Base-by-base conservation (phyloP, 2,329 filamentous ascomycete genomes). In the Chlorencoelia australis region DNA sequence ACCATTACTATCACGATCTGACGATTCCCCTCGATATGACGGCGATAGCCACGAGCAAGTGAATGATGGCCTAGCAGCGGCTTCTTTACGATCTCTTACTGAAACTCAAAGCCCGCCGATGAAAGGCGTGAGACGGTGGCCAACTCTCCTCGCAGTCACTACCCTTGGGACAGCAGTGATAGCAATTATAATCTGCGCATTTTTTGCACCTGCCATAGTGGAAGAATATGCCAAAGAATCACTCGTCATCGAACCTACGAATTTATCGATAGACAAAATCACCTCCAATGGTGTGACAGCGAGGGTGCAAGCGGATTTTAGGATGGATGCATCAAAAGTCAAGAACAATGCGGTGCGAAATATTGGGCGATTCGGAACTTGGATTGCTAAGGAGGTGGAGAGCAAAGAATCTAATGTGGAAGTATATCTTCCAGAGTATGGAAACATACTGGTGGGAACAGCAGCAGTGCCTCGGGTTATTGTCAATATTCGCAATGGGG, bases 141-240 rank as follows among this genome's bases (percentile, higher is more conserved):
- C 85, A 7, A 89, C 82, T 24, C 66, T 86, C 20, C 67, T 93
- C 24, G 81, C 88, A 19, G 73, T 94, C 43, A 48, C 69, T 1
- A 39, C 81, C 2, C 62, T 96, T 7, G 81, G 71, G 32, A 47
- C 73, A 2, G 52, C 78, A 5, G 67, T 80, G 5, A 50, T 89
- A 15, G 57, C 69, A 18, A 85, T 94, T 48, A 77, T 95, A 40
- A 61, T 82, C 11, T 64, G 89, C 38, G 85, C 79, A 11, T 94
- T 94, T 61, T 72, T 94, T 36, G 74, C 82, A 0, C 88, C 89
- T 2, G 77, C 81, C 11, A 75, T 80, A 6, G 75, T 94, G 8
- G 77, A 94, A 59, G 73, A 85, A 55, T 98, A 98, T 59, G 84
- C 82, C 32, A 81, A 89, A 60, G 70, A 88, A 58, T 85, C 88